Evolutionary conservation across 2,329 filamentous ascomycete genomes (phyloP), one percentile per base, ranked within the genome.

Genomic region (Coniochaeta sp.): DNA sequence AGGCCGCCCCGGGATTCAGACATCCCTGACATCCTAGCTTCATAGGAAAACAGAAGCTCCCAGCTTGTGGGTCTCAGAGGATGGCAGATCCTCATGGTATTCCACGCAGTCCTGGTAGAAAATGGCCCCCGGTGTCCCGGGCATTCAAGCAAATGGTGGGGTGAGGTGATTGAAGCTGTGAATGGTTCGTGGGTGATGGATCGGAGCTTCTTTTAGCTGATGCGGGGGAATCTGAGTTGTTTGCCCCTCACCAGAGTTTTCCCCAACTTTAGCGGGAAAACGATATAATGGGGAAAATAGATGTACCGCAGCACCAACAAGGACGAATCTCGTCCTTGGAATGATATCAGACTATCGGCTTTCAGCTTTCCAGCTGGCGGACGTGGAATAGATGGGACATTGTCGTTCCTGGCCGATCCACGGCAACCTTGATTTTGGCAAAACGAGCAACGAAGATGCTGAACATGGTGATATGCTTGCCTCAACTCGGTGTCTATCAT

Each of bases 131-230:
- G 54, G 54, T n/a, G n/a, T 22, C n/a, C 34, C 54, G 34, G 54
- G 54, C 54, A 36, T 56, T 56, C 54, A 56, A 34, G 26, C 22
- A 17, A 30, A 55, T 55, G 54, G 54, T 56, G 54, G 54, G 54
- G 54, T 17, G 30, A 55, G 28, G 7, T 17, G 16, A 32, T 16
- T 22, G 52, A 55, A 10, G 30, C 26, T 24, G 28, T 56, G 54
- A 56, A 34, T 36, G 30, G 54, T 38, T 24, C 30, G n/a, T 34
- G 5, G n/a, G n/a, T 38, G 17, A 34, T 34, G 54, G 30, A 22
- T 56, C 54, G 54, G 54, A n/a, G 30, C 28, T 56, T 56, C 54
- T 56, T 56, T 38, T 56, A 22, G 54, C 9, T 56, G 47, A 52
- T 56, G 54, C 54, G 54, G 54, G 54, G 54, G 38, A 56, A 32